Evolutionary conservation across 129 eudicot species (phyloP).

Genomic region (Lactuca saligna): DNA sequence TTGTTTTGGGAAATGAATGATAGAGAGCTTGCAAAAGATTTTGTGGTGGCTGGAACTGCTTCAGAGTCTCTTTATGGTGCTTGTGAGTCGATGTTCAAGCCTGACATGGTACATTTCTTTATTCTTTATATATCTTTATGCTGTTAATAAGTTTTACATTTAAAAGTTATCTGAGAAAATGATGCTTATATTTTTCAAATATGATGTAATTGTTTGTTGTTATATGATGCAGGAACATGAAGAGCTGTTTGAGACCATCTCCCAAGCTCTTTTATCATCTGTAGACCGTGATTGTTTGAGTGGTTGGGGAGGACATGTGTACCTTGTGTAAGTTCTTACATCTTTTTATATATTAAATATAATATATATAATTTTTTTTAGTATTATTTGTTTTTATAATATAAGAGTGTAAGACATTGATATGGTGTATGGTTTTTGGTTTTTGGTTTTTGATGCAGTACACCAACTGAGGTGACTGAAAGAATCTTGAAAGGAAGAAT

Average conservation of each 20-base stretch:
- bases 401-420: background rate
- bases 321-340: constrained; percentile 67
- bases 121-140: background rate
- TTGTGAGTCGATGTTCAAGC: constrained; percentile 96
- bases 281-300: constrained; percentile 94
- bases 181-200: no score
- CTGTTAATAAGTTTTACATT: no score
- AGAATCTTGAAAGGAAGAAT: constrained; percentile 90
- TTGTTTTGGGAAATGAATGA: background rate
- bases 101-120: constrained; percentile 71
- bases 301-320: constrained; percentile 99
- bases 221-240: constrained; percentile 62
- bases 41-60: constrained; percentile 96
- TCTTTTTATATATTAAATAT: background rate
- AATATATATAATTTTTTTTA: background rate
- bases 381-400: background rate
- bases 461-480: constrained; percentile 83
- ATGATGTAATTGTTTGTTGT: background rate
- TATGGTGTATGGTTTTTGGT: constrained; percentile 14
- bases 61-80: constrained; percentile 99
- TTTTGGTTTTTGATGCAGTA: constrained; percentile 51
- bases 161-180: no score
- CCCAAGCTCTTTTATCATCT: constrained; percentile 87
- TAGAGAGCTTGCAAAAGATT: constrained; percentile 98
- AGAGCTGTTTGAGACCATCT: constrained; percentile 92